A percentile compares a stretch with the other conserved stretches of the same genome.
These are phyloP conservation scores for Aspergillus thermomutatus DNA, from an alignment of 2,329 filamentous ascomycete species.

Conservation along the genomic window DNA sequence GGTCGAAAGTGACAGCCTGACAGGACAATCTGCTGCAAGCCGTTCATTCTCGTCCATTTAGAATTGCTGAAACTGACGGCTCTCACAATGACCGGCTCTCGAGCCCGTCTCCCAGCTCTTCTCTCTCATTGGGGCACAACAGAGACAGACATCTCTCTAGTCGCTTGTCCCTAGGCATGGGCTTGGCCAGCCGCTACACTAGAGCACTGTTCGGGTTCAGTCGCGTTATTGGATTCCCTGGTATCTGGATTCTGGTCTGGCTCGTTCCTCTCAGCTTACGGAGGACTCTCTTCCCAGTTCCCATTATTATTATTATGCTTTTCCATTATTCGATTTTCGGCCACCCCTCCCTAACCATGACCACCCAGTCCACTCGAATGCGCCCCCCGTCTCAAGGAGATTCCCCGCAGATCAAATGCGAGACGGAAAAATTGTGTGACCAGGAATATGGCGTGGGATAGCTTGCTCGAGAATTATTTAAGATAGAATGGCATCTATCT, in stretches of 20 bases:
- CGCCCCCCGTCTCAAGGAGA: neutral
- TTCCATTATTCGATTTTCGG: neutral
- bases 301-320: neutral
- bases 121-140: neutral
- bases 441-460: neutral
- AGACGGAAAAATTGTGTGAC: constrained; percentile 1
- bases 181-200: neutral
- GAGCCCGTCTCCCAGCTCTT: neutral
- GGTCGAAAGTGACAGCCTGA: neutral
- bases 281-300: neutral
- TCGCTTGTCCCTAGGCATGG: neutral
- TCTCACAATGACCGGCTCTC: neutral
- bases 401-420: constrained; percentile 1
- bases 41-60: neutral
- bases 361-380: neutral
- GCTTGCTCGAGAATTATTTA: neutral
- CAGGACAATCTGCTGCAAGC: neutral
- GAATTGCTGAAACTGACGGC: neutral
- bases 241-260: neutral
- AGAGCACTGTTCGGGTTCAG: neutral
- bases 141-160: neutral
- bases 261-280: neutral
- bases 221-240: constrained; percentile 1
- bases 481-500: neutral
- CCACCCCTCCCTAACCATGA: neutral